Evolutionary conservation across 2,329 filamentous ascomycete genomes (phyloP).

Genomic region (Diaporthe citriasiana): DNA sequence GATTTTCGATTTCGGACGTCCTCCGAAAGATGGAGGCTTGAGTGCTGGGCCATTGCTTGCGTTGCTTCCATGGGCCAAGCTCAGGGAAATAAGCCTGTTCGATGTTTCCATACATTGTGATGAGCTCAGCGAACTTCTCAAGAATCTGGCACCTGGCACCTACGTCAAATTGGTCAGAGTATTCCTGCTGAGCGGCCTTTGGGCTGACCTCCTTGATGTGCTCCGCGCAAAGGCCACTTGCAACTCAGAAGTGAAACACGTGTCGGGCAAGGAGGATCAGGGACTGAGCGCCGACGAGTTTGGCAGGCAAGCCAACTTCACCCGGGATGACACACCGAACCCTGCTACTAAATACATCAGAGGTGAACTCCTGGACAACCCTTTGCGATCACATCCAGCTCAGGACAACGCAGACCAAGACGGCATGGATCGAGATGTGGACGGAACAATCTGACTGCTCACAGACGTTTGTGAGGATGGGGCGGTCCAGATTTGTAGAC

Average conservation of each 20-base stretch:
- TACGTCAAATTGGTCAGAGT: accelerated
- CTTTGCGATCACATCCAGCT: not conserved
- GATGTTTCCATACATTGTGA: accelerated
- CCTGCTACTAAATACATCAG: not conserved
- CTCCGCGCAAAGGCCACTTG: not conserved
- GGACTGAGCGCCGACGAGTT: too few relatives aligned
- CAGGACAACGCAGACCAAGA: not conserved
- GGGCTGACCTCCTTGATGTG: not conserved
- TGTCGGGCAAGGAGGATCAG: too few relatives aligned
- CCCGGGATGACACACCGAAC: too few relatives aligned
- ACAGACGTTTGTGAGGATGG: too few relatives aligned
- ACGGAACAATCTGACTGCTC: too few relatives aligned
- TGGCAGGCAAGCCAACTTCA: too few relatives aligned
- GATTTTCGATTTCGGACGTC: not conserved
- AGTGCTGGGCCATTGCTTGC: not conserved
- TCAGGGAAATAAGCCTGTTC: accelerated
- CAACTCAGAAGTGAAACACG: accelerated
- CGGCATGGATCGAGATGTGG: not conserved
- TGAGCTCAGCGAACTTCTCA: not conserved
- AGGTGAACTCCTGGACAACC: not conserved
- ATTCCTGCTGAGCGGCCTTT: not conserved
- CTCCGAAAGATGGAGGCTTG: too few relatives aligned
- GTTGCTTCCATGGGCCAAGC: not conserved
- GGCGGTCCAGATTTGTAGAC: too few relatives aligned
- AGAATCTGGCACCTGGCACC: not conserved